phyloP scores from a whole-genome alignment of 2,329 filamentous ascomycete species.

The Colletotrichum theobromicola region DNA sequence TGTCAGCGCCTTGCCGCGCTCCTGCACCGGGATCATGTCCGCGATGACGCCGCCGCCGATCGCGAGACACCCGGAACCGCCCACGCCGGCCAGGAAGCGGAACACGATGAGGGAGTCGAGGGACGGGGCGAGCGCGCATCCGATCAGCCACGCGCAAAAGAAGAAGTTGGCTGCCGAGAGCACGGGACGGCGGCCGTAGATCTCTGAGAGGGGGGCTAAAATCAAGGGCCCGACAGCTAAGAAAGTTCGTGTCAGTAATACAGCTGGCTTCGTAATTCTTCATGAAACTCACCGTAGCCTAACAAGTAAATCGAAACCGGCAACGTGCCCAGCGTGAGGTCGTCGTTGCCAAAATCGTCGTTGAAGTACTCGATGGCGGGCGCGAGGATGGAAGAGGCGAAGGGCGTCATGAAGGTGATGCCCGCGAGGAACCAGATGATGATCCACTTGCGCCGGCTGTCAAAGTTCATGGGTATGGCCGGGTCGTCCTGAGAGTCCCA shows the following conservation, averaged over 20 bases:
- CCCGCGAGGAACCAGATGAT: conserved; percentile 59
- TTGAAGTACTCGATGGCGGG: conserved; percentile 51
- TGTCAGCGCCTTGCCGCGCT: conserved; percentile 53
- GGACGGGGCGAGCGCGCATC: conserved; percentile 63
- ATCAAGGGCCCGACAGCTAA: conserved; percentile 59
- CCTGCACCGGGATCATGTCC: conserved; percentile 55
- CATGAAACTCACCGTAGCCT: conserved; percentile 45
- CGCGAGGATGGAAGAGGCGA: conserved; percentile 66
- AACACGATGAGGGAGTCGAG: conserved; percentile 63
- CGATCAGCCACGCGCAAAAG: conserved; percentile 69
- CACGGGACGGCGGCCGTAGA: conserved; percentile 66
- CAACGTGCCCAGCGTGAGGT: conserved; percentile 51
- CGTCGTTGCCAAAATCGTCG: conserved; percentile 48
- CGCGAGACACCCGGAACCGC: conserved; percentile 60
- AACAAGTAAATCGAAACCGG: conserved; percentile 67
- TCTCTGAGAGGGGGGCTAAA: conserved; percentile 64
- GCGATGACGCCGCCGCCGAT: conserved; percentile 60
- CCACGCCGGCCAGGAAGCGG: conserved; percentile 63
- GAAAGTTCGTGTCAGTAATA: background rate
- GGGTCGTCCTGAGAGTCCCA: conserved; percentile 66
- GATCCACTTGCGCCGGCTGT: conserved; percentile 60
- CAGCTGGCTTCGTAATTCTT: background rate
- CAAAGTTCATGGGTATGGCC: conserved; percentile 64
- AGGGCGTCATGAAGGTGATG: conserved; percentile 70
- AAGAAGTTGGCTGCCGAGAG: conserved; percentile 62